Conservation (phyloP, 208 protist species). For the Leptomonas pyrrhocoris region DNA sequence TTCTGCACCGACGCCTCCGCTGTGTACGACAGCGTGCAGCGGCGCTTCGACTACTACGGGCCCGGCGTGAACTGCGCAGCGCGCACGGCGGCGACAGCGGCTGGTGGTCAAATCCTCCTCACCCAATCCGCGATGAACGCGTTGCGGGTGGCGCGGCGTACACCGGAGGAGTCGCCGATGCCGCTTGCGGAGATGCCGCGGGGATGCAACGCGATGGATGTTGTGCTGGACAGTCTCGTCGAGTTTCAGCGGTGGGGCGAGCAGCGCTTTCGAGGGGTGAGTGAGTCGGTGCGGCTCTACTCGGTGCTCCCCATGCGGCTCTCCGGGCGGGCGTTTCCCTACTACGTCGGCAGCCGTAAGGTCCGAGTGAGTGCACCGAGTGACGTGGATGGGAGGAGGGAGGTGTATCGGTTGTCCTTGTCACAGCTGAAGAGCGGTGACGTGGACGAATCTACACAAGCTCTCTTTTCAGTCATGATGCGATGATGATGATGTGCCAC, state of each 20-base stretch:
- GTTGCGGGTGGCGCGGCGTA: background rate
- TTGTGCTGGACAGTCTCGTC: slow-evolving; percentile 3
- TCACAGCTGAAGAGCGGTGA: slow-evolving; percentile 5
- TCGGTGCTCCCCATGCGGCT: slow-evolving; percentile 15
- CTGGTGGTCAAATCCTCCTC: slow-evolving; percentile 21
- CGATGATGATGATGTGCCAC: too few species aligned
- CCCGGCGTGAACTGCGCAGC: slow-evolving; percentile 42
- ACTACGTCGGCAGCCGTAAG: slow-evolving; percentile 12
- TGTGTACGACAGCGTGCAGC: slow-evolving; percentile 42
- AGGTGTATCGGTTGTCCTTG: slow-evolving; percentile 4
- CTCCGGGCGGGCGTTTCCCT: slow-evolving; percentile 5
- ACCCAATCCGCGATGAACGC: background rate
- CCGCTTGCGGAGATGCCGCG: slow-evolving; percentile 13
- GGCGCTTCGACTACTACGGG: slow-evolving; percentile 80
- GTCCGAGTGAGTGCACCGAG: slow-evolving; percentile 12
- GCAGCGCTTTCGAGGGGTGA: slow-evolving; percentile 8
- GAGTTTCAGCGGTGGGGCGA: slow-evolving; percentile 10
- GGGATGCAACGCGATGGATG: slow-evolving; percentile 3
- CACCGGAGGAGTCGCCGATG: background rate
- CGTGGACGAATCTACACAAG: background rate
- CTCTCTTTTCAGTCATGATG: too few species aligned
- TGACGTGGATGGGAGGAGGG: slow-evolving; percentile 1
- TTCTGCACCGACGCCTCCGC: slow-evolving; percentile 41
- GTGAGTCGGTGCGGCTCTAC: background rate
- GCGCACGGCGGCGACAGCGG: slow-evolving; percentile 25